phyloP scores from a whole-genome alignment of 441 rosid genomes.

The Adansonia gregorii region DNA sequence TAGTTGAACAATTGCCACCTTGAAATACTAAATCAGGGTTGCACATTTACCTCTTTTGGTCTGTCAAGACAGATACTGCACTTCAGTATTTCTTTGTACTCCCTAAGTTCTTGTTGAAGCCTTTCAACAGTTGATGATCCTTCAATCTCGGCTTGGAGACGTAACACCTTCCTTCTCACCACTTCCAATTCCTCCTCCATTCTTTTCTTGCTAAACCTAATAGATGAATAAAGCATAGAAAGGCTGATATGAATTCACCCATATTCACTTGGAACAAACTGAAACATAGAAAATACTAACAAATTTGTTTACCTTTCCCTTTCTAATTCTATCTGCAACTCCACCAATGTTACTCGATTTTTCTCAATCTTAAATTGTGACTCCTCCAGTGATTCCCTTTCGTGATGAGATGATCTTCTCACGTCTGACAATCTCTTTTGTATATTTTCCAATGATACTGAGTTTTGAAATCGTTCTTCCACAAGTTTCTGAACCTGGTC shows the following conservation, averaged over 20 bases:
- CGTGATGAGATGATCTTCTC: slow-evolving; percentile 62
- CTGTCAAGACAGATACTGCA: slow-evolving; percentile 88
- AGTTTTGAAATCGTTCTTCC: slow-evolving; percentile 70
- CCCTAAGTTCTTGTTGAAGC: slow-evolving; percentile 78
- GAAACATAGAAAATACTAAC: background rate
- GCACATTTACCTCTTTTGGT: slow-evolving; percentile 77
- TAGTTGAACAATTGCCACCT: slow-evolving; percentile 12
- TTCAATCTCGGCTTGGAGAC: slow-evolving; percentile 64
- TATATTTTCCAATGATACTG: slow-evolving; percentile 54
- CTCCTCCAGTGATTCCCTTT: slow-evolving; percentile 67
- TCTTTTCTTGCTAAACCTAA: slow-evolving; percentile 83
- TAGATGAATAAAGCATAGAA: slow-evolving; percentile 23
- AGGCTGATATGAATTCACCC: background rate
- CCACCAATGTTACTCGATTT: slow-evolving; percentile 55
- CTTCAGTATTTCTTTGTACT: slow-evolving; percentile 88
- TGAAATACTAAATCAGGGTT: slow-evolving; percentile 12
- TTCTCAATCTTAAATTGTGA: slow-evolving; percentile 64
- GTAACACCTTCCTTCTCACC: slow-evolving; percentile 63
- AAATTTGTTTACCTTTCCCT: slow-evolving; percentile 66
- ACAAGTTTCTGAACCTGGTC: slow-evolving; percentile 79
- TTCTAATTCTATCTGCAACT: slow-evolving; percentile 67
- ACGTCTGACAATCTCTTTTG: slow-evolving; percentile 69
- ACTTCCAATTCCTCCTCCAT: slow-evolving; percentile 76
- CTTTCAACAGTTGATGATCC: slow-evolving; percentile 75
- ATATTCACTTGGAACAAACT: background rate